These are phyloP conservation scores for Entrophospora sp. DNA, from an alignment of 192 early-diverging fungal species.

Conservation along the genomic window DNA sequence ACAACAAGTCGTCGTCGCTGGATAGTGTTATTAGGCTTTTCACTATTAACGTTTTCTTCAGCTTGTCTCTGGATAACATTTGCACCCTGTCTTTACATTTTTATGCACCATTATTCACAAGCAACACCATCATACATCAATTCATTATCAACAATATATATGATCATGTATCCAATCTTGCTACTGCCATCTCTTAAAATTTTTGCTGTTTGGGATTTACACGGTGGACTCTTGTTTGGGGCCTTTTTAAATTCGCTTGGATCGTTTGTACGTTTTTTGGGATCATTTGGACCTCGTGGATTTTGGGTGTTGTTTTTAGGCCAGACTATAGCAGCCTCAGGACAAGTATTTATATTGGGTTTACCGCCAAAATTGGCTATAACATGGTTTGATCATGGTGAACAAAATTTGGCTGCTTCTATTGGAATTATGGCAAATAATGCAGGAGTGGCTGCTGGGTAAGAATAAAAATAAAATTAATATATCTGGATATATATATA, in stretches of 20 bases:
- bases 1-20: no score
- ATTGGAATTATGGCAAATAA: constrained; percentile 35
- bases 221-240: constrained; percentile 29
- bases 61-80: constrained; percentile 38
- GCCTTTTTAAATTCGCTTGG: constrained; percentile 29
- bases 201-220: constrained; percentile 29
- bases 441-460: constrained; percentile 33
- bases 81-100: constrained; percentile 35
- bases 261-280: constrained; percentile 26
- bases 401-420: constrained; percentile 35
- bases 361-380: constrained; percentile 47
- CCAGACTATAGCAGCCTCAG: constrained; percentile 38
- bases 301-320: constrained; percentile 35
- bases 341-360: constrained; percentile 50
- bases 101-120: constrained; percentile 28
- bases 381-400: constrained; percentile 41
- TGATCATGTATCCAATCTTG: constrained; percentile 32
- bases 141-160: constrained; percentile 29
- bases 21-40: constrained; percentile 32
- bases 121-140: constrained; percentile 22
- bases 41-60: constrained; percentile 28
- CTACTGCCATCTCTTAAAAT: constrained; percentile 27
- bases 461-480: neutral
- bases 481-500: neutral
- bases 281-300: constrained; percentile 27